Conservation (phyloP, 1,284 basidiomycete genomes). For the Puccinia triticina region DNA sequence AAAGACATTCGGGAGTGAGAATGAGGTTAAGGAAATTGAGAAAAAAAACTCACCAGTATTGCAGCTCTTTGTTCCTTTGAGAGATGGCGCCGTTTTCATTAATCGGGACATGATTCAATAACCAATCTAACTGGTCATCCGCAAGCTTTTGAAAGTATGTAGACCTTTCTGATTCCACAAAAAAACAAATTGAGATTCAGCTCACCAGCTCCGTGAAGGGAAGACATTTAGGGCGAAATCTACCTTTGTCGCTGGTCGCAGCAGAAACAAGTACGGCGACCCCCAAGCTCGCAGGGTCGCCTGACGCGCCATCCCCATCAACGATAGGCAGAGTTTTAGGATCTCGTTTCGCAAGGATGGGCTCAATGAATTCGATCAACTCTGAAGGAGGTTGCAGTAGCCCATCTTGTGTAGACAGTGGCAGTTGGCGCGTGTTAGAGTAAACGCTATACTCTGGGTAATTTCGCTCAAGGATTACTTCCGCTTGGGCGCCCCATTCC, state of each 20-base stretch:
- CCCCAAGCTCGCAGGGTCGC: conserved; percentile 80
- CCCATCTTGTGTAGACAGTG: not conserved
- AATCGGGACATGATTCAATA: conserved; percentile 55
- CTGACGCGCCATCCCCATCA: conserved; percentile 67
- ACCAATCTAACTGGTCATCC: conserved; percentile 55
- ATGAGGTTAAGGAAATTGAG: not conserved
- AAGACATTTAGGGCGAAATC: not conserved
- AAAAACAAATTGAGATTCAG: not conserved
- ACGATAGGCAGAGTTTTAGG: conserved; percentile 12
- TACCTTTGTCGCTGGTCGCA: conserved; percentile 45
- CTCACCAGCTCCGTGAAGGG: too few species aligned
- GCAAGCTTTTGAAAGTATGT: conserved; percentile 34
- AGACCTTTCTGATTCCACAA: not conserved
- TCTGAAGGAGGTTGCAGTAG: not conserved
- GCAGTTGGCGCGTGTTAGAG: conserved; percentile 17
- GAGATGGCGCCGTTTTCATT: conserved; percentile 57
- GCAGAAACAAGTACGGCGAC: conserved; percentile 74
- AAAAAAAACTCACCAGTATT: conserved; percentile 53
- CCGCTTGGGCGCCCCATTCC: conserved; percentile 42
- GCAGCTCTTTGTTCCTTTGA: conserved; percentile 53
- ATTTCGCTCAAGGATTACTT: conserved; percentile 38
- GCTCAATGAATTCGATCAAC: conserved; percentile 34
- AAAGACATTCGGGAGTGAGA: conserved; percentile 76
- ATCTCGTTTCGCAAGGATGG: conserved; percentile 21
- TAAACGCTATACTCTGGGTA: conserved; percentile 37